Percentiles rank a stretch among this genome's conserved stretches.
These are phyloP conservation scores for Escovopsis sp. DNA, from an alignment of 2,329 filamentous ascomycete genomes.

Conservation along the genomic window DNA sequence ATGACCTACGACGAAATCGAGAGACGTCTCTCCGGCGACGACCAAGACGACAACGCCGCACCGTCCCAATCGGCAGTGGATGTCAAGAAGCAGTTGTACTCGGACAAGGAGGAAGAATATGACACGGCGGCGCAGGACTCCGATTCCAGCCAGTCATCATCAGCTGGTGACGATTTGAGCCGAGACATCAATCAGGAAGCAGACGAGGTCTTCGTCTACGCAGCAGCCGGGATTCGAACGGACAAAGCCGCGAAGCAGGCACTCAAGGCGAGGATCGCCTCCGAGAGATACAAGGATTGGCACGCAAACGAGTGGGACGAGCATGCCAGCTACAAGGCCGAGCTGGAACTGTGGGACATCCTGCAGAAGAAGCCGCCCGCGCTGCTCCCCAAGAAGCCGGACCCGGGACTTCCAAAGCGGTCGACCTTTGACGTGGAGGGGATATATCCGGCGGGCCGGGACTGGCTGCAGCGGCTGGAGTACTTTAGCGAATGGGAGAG, in stretches of 20 bases:
- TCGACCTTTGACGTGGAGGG: constrained; percentile 20
- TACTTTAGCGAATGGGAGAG: constrained; percentile 31
- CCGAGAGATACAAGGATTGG: constrained; percentile 28
- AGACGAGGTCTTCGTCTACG: constrained; percentile 27
- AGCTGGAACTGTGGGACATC: constrained; percentile 31
- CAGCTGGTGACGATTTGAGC: constrained; percentile 14
- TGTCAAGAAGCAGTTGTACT: neutral
- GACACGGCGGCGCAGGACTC: constrained; percentile 7
- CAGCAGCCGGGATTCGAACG: constrained; percentile 25
- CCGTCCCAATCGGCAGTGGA: neutral
- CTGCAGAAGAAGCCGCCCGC: constrained; percentile 24
- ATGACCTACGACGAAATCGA: constrained; percentile 33
- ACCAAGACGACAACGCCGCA: neutral
- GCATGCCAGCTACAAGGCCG: constrained; percentile 25
- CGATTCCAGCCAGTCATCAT: constrained; percentile 1
- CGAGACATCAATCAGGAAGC: constrained; percentile 21
- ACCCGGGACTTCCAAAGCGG: constrained; percentile 14
- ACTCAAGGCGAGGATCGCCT: constrained; percentile 23
- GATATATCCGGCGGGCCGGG: constrained; percentile 19
- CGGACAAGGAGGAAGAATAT: constrained; percentile 8
- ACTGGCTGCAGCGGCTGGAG: constrained; percentile 25
- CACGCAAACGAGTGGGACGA: constrained; percentile 29
- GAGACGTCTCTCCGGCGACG: constrained; percentile 16
- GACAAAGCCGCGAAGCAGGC: constrained; percentile 21
- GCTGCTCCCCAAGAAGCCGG: constrained; percentile 17